These are phyloP conservation scores for Fereydounia khargensis DNA, from an alignment of 1,284 basidiomycete genomes.

Conservation along the genomic window DNA sequence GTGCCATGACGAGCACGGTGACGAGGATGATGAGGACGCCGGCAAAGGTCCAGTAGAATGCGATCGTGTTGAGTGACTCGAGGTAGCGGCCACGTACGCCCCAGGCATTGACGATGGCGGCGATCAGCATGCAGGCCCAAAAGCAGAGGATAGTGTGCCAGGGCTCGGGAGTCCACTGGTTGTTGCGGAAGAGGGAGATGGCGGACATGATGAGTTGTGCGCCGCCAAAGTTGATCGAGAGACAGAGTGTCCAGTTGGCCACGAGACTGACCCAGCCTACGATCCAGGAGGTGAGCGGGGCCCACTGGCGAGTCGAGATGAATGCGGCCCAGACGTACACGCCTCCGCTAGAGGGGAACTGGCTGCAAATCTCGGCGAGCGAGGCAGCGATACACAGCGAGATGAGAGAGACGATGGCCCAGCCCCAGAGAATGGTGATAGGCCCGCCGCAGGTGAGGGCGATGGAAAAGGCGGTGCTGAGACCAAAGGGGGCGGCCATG, in stretches of 20 bases:
- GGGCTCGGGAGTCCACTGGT: slow-evolving; percentile 37
- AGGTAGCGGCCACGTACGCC: slow-evolving; percentile 42
- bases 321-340: slow-evolving; percentile 61
- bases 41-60: slow-evolving; percentile 60
- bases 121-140: slow-evolving; percentile 59
- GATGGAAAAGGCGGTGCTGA: slow-evolving; percentile 59
- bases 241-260: slow-evolving; percentile 60
- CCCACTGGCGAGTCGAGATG: slow-evolving; percentile 59
- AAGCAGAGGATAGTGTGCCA: slow-evolving; percentile 58
- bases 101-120: slow-evolving; percentile 54
- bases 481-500: slow-evolving; percentile 60
- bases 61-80: slow-evolving; percentile 55
- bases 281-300: slow-evolving; percentile 59
- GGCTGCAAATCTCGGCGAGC: slow-evolving; percentile 61
- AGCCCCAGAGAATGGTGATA: slow-evolving; percentile 59
- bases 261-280: slow-evolving; percentile 61
- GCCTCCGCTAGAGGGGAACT: slow-evolving; percentile 61
- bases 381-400: slow-evolving; percentile 60
- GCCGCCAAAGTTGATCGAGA: slow-evolving; percentile 62
- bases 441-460: slow-evolving; percentile 59
- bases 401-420: slow-evolving; percentile 60
- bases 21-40: slow-evolving; percentile 61
- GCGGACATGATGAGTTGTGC: slow-evolving; percentile 61
- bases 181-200: slow-evolving; percentile 57
- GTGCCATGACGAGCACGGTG: slow-evolving; percentile 59